Conservation (phyloP, 2,329 filamentous ascomycete genomes). For the Cadophora gregata region DNA sequence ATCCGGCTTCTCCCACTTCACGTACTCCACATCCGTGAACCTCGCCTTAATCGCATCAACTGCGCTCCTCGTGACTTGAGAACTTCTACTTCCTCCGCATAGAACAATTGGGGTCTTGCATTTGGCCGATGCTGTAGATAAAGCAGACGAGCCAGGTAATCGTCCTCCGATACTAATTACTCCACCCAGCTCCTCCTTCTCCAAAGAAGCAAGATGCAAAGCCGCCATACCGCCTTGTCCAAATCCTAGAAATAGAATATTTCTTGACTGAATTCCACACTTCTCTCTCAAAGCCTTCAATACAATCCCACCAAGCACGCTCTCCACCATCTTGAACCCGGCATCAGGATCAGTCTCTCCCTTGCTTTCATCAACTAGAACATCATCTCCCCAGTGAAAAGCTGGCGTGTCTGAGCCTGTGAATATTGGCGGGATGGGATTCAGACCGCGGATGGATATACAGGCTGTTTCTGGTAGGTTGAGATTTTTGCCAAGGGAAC, state of each 20-base stretch:
- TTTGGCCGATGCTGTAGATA: conserved; percentile 52
- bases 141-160: conserved; percentile 55
- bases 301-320: conserved; percentile 51
- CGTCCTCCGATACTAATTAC: conserved; percentile 68
- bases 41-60: conserved; percentile 67
- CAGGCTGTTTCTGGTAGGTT: conserved; percentile 69
- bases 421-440: conserved; percentile 60
- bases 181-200: conserved; percentile 56
- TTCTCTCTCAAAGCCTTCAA: conserved; percentile 53
- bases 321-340: conserved; percentile 53
- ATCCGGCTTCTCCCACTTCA: conserved; percentile 71
- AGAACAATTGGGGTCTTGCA: conserved; percentile 68
- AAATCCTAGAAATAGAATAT: conserved; percentile 60
- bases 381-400: conserved; percentile 67
- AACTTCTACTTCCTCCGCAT: conserved; percentile 58
- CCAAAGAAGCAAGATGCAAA: conserved; percentile 47
- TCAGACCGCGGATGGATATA: conserved; percentile 65
- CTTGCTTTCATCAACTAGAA: conserved; percentile 58
- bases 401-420: conserved; percentile 39
- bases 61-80: conserved; percentile 66
- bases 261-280: conserved; percentile 55
- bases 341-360: conserved; percentile 60
- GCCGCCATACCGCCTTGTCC: conserved; percentile 64
- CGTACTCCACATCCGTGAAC: conserved; percentile 71
- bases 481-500: conserved; percentile 60